Evolutionary conservation across 1,284 basidiomycete species (phyloP).

Genomic region (Trichosporon inkin): DNA sequence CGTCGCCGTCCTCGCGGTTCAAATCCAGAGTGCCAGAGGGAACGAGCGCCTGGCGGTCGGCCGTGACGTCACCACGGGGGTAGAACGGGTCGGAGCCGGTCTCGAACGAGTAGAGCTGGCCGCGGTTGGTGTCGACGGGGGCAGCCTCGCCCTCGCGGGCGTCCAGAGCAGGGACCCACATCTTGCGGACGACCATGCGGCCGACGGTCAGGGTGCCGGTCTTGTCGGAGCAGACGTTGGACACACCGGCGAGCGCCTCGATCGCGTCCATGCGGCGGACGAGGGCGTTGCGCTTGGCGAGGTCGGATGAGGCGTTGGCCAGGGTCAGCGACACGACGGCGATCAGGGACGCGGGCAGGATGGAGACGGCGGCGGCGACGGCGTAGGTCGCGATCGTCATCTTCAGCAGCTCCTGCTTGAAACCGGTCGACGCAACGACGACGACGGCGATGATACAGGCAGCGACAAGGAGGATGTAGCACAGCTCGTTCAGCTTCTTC

Average conservation of each 20-base stretch:
- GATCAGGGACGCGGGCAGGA: conserved; percentile 55
- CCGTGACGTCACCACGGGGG: conserved; percentile 48
- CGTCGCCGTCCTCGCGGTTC: conserved; percentile 20
- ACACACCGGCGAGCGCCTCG: conserved; percentile 59
- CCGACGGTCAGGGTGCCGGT: conserved; percentile 63
- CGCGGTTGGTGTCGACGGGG: conserved; percentile 33
- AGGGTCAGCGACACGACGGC: conserved; percentile 51
- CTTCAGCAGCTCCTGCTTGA: conserved; percentile 47
- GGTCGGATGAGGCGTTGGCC: conserved; percentile 48
- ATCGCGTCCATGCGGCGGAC: conserved; percentile 55
- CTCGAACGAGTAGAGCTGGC: conserved; percentile 50
- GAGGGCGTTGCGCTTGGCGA: conserved; percentile 54
- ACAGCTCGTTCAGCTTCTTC: conserved; percentile 60
- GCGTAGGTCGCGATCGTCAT: conserved; percentile 51
- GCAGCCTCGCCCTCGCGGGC: conserved; percentile 29
- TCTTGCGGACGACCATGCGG: conserved; percentile 56
- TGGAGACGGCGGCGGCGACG: conserved; percentile 55
- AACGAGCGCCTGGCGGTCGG: conserved; percentile 25
- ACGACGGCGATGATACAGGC: conserved; percentile 59
- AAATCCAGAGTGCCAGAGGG: conserved; percentile 29
- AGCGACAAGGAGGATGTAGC: conserved; percentile 58
- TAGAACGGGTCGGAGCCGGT: conserved; percentile 52
- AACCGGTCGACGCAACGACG: conserved; percentile 59
- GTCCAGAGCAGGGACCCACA: conserved; percentile 55
- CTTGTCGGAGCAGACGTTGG: conserved; percentile 63